Conservation (phyloP, 1,284 basidiomycete species). For the Microbotryum violaceum region DNA sequence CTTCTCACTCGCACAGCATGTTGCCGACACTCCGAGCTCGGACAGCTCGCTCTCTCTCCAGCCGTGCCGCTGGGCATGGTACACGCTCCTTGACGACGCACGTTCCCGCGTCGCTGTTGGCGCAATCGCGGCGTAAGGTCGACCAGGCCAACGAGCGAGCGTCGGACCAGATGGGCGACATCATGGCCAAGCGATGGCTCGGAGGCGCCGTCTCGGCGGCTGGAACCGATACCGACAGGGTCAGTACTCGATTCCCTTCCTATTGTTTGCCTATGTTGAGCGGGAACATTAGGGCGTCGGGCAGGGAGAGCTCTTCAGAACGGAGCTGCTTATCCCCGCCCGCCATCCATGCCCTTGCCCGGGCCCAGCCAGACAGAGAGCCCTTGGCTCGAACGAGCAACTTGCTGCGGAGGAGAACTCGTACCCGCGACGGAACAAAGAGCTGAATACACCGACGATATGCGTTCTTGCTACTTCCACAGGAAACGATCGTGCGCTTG, state of each 20-base stretch:
- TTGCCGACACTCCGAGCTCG: neutral
- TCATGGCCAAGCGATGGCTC: constrained; percentile 30
- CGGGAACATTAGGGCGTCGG: neutral
- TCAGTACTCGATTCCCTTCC: constrained; percentile 1
- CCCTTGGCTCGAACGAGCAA: neutral
- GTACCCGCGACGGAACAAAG: too few relatives aligned
- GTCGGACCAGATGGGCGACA: constrained; percentile 28
- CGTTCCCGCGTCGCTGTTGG: constrained; percentile 18
- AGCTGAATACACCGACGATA: too few relatives aligned
- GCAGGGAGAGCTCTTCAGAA: neutral
- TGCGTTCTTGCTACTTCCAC: neutral
- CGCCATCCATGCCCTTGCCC: neutral
- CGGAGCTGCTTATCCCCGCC: neutral
- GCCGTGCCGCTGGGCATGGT: neutral
- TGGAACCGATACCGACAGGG: constrained; percentile 28
- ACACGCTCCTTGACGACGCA: constrained; percentile 2
- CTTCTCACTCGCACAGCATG: neutral
- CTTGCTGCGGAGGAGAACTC: too few relatives aligned
- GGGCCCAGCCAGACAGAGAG: neutral
- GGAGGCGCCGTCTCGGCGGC: constrained; percentile 17
- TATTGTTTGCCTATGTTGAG: neutral
- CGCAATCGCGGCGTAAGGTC: constrained; percentile 21
- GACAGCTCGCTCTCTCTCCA: neutral
- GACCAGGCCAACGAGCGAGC: constrained; percentile 16
- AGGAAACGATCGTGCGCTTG: constrained; percentile 53